A percentile compares a stretch with the other conserved stretches of the same genome.
Evolutionary conservation across 257 asterid genomes (phyloP).

Genomic region (Salvia splendens): DNA sequence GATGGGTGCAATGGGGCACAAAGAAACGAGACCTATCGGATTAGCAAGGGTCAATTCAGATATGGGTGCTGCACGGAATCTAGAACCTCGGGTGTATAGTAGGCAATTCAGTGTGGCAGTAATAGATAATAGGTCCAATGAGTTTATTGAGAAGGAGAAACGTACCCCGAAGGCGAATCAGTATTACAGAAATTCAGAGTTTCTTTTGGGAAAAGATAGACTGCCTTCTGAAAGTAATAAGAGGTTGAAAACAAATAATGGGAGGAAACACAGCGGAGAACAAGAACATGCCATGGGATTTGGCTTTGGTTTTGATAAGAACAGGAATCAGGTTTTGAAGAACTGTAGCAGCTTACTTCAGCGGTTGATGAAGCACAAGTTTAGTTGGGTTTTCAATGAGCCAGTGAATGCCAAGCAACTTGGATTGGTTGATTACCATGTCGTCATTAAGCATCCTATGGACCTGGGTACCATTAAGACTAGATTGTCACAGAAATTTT

Average conservation of each 20-base stretch:
- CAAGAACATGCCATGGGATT: slow-evolving; percentile 43
- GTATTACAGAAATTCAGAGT: slow-evolving; percentile 78
- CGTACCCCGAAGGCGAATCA: slow-evolving; percentile 94
- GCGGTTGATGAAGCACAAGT: slow-evolving; percentile 85
- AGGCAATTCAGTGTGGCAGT: slow-evolving; percentile 73
- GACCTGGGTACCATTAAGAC: slow-evolving; percentile 86
- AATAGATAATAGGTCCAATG: slow-evolving; percentile 44
- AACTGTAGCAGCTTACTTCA: slow-evolving; percentile 73
- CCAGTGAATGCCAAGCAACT: slow-evolving; percentile 75
- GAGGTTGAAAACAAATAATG: slow-evolving; percentile 61
- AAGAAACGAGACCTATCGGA: slow-evolving; percentile 36
- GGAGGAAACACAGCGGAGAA: slow-evolving; percentile 53
- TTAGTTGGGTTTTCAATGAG: slow-evolving; percentile 83
- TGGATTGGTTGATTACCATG: slow-evolving; percentile 76
- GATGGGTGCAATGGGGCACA: slow-evolving; percentile 38
- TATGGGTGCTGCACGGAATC: slow-evolving; percentile 51
- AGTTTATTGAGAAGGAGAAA: slow-evolving; percentile 77
- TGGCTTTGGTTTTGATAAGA: slow-evolving; percentile 55
- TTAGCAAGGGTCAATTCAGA: slow-evolving; percentile 55
- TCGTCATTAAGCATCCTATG: slow-evolving; percentile 80
- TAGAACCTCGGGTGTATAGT: slow-evolving; percentile 51
- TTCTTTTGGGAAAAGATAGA: slow-evolving; percentile 86
- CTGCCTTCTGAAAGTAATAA: slow-evolving; percentile 79
- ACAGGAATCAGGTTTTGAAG: slow-evolving; percentile 52
- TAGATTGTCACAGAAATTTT: slow-evolving; percentile 61